These are phyloP conservation scores for Zalaria obscura DNA, from an alignment of 2,329 filamentous ascomycete genomes.

Conservation along the genomic window DNA sequence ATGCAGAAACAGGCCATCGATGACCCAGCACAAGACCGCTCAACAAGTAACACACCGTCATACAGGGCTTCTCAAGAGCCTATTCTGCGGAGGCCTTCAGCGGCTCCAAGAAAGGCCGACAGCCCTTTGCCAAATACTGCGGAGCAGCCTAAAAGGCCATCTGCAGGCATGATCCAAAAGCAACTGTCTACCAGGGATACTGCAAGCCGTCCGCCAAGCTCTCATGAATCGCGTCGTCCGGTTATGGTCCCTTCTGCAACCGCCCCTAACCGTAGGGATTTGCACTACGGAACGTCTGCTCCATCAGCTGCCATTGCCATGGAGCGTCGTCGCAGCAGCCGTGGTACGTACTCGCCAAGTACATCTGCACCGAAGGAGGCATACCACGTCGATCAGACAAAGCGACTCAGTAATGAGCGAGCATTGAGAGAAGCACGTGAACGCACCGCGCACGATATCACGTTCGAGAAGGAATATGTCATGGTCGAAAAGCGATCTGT, in stretches of 20 bases:
- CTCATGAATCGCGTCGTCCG: constrained; percentile 1
- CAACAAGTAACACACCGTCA: neutral
- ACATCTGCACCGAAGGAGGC: constrained; percentile 14
- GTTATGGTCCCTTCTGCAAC: constrained; percentile 5
- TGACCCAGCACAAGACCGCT: constrained; percentile 7
- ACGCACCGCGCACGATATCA: constrained; percentile 68
- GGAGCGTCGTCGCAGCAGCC: constrained; percentile 2
- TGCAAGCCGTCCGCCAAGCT: neutral
- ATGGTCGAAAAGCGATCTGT: constrained; percentile 90
- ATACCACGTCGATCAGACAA: constrained; percentile 23
- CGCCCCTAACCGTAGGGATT: constrained; percentile 3
- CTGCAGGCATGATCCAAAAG: neutral
- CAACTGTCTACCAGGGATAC: neutral
- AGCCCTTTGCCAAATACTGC: neutral
- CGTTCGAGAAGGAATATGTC: constrained; percentile 87
- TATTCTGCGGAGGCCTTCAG: neutral
- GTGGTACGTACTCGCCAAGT: constrained; percentile 3
- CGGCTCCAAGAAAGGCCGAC: neutral
- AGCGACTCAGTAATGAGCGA: constrained; percentile 15
- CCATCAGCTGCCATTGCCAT: neutral
- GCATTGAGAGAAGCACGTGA: constrained; percentile 33
- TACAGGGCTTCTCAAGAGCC: neutral
- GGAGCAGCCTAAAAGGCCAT: neutral
- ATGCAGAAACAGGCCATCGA: constrained; percentile 17
- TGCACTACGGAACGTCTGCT: neutral